Conservation (phyloP, 2,329 filamentous ascomycete species). For the Colletotrichum tanaceti region DNA sequence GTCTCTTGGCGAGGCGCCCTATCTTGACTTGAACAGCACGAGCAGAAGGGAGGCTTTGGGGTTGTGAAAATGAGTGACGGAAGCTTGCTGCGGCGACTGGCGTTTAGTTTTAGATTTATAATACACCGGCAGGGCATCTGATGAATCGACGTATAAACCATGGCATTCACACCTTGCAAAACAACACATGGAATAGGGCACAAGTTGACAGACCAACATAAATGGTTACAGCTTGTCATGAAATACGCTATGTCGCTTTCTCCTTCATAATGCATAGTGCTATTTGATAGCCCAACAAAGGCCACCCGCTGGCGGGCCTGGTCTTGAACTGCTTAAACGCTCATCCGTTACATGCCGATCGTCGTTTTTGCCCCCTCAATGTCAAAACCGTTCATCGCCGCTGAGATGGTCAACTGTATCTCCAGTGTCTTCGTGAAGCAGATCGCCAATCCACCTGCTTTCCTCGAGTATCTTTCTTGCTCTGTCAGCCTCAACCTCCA, state of each 20-base stretch:
- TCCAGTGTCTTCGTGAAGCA: conserved; percentile 73
- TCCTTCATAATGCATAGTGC: conserved; percentile 3
- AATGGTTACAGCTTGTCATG: not conserved
- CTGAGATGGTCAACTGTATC: conserved; percentile 39
- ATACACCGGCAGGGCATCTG: not conserved
- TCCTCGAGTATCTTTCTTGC: conserved; percentile 70
- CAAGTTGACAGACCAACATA: not conserved
- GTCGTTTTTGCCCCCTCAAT: not conserved
- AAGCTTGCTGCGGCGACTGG: conserved; percentile 1
- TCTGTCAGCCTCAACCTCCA: conserved; percentile 56
- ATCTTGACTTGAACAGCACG: conserved; percentile 53
- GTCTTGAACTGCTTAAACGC: too few relatives aligned
- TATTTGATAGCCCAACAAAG: not conserved
- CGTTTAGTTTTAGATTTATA: conserved; percentile 13
- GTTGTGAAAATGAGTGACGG: conserved; percentile 15
- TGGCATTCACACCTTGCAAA: not conserved
- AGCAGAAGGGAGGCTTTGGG: conserved; percentile 54
- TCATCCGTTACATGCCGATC: not conserved
- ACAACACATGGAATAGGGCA: not conserved
- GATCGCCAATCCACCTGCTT: conserved; percentile 74
- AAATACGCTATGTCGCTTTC: not conserved
- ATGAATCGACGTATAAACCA: not conserved
- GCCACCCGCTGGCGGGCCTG: not conserved
- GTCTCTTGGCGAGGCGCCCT: conserved; percentile 57
- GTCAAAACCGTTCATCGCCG: conserved; percentile 20